Percentiles rank a stretch among this genome's conserved stretches.
Evolutionary conservation across 176 grass and related monocot genomes (phyloP).

Genomic region (Alopecurus myosuroides): DNA sequence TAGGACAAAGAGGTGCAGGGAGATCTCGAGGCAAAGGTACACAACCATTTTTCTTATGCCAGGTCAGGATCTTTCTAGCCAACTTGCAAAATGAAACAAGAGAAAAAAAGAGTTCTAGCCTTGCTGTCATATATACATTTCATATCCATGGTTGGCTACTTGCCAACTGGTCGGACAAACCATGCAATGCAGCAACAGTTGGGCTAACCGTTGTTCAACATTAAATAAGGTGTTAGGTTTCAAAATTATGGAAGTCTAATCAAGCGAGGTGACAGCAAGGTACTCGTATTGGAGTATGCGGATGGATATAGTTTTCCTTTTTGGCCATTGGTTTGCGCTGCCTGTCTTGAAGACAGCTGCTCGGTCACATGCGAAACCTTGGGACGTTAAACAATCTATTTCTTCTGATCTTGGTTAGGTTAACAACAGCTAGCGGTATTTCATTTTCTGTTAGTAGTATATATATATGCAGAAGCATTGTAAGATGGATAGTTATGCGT

Average conservation of each 20-base stretch:
- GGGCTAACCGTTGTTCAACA: neutral
- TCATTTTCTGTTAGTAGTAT: neutral
- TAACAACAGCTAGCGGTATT: neutral
- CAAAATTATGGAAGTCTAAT: neutral
- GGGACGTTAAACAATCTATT: slow-evolving; percentile 26
- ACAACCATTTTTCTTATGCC: neutral
- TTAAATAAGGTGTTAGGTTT: neutral
- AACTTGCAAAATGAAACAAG: neutral
- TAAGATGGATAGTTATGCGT: slow-evolving; percentile 5
- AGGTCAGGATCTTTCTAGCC: neutral
- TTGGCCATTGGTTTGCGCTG: neutral
- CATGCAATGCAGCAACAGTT: neutral
- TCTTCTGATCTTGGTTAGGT: neutral
- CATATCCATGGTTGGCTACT: neutral
- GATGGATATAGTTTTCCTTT: neutral
- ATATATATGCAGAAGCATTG: neutral
- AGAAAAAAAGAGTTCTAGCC: neutral
- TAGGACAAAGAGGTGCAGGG: too few relatives aligned
- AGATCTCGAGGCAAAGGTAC: too few relatives aligned
- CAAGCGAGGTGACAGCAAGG: neutral
- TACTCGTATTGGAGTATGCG: neutral
- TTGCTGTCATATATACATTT: neutral
- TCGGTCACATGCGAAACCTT: slow-evolving; percentile 14
- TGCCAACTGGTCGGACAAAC: neutral
- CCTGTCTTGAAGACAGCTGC: slow-evolving; percentile 9